These are phyloP conservation scores for Lasiosphaeria hispida DNA, from an alignment of 495 filamentous ascomycete species.

Conservation along the genomic window DNA sequence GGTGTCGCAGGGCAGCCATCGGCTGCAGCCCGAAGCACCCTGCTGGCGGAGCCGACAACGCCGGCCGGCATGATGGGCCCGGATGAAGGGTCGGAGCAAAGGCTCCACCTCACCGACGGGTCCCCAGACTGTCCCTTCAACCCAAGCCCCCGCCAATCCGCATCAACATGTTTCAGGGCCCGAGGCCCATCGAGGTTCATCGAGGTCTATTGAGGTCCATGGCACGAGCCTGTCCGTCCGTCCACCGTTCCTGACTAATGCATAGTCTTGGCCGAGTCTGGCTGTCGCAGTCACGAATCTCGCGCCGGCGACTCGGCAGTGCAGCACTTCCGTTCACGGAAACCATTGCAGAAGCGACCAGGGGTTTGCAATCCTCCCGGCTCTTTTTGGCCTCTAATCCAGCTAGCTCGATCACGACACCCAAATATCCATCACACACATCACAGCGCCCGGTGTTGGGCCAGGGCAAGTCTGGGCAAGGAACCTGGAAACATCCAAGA, in stretches of 20 bases:
- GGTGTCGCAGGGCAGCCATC: not conserved
- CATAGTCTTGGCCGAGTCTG: not conserved
- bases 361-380: not conserved
- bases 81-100: not conserved
- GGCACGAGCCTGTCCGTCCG: not conserved
- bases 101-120: not conserved
- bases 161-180: not conserved
- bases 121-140: not conserved
- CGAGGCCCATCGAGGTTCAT: not conserved
- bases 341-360: not conserved
- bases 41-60: not conserved
- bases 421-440: not conserved
- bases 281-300: not conserved
- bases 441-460: not conserved
- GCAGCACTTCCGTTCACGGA: constrained; percentile 3
- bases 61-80: not conserved
- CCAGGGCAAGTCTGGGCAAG: too few species aligned
- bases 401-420: not conserved
- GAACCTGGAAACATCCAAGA: too few species aligned
- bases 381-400: not conserved
- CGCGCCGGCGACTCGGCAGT: not conserved
- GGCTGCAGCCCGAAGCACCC: not conserved
- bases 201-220: not conserved
- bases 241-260: constrained; percentile 17
- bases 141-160: not conserved